Evolutionary conservation across 768 basidiomycete species (phyloP), one percentile per base, ranked within the genome.

Genomic region (Suillus bovinus): DNA sequence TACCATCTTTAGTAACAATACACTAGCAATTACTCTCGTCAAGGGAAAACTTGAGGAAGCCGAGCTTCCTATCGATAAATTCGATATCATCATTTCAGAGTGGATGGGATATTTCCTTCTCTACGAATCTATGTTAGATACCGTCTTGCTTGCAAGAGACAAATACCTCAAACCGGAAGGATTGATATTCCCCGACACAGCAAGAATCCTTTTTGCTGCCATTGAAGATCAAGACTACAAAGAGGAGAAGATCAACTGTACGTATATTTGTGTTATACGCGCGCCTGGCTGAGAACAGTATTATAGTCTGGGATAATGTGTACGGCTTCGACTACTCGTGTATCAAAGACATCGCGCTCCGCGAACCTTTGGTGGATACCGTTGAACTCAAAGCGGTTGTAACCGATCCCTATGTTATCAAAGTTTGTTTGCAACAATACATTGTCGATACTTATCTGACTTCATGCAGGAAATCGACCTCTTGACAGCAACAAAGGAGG

Each of bases 31-130:
- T 77, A 95, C 93, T 44, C 88, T 99, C 61, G 89, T 99, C 68
- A 98, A 99, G 79, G 96, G 96, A 62, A 99, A 99, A 78, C 89
- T 99, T 63, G 96, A 99, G 75, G 96, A 99, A 52, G 80, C 87
- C 56, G 86, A 88, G 63, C 84, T 99, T 47, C 96, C 96, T 16
- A 86, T 96, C 71, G 79, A 91, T 65, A 81, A 96, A 75, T 98
- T 94, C 73, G 97, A 99, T 75, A 98, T 99, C 78, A 97, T 99
- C 79, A 93, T 99, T 73, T 97, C 95, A 64, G 97, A 99, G 76
- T 99, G 96, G 97, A 99, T 99, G 97, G 97, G 97, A 47, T 99
- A 99, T 79, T 98, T 99, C 84, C 82, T 99, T 56, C 86, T 99
- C 38, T 99, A 99, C 81, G 97, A 99, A 76, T 96, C 94, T 71